phyloP scores from a whole-genome alignment of 495 filamentous ascomycete genomes.

The Ramalina peruviana region DNA sequence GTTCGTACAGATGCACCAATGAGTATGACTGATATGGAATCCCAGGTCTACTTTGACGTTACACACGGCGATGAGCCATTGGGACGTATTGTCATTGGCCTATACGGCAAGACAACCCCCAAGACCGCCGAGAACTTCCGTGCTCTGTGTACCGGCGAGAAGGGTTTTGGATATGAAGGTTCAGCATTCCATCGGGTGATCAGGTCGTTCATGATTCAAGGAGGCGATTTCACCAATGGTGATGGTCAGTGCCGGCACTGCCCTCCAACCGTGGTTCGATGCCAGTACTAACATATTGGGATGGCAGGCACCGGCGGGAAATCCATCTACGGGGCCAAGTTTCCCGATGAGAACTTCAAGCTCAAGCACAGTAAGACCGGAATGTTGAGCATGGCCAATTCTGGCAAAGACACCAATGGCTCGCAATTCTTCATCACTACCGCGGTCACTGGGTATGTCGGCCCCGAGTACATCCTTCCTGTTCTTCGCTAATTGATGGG shows the following conservation, averaged over 20 bases:
- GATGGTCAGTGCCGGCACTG: conserved; percentile 43
- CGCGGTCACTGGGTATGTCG: conserved; percentile 58
- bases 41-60: conserved; percentile 84
- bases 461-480: neutral
- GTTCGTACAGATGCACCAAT: neutral
- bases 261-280: neutral
- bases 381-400: conserved; percentile 66
- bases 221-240: conserved; percentile 93
- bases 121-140: conserved; percentile 98
- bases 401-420: conserved; percentile 95
- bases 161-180: conserved; percentile 91
- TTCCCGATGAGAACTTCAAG: conserved; percentile 99
- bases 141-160: conserved; percentile 89
- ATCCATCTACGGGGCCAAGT: conserved; percentile 93
- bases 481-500: conserved; percentile 16
- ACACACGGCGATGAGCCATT: conserved; percentile 73
- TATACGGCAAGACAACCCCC: conserved; percentile 98
- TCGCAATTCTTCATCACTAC: conserved; percentile 98
- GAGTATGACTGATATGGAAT: conserved; percentile 7
- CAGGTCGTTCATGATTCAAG: conserved; percentile 98
- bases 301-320: conserved; percentile 81
- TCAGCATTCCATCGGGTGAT: conserved; percentile 98
- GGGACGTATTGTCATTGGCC: conserved; percentile 79
- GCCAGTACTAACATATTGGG: conserved; percentile 8
- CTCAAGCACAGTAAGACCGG: conserved; percentile 67